phyloP scores from a whole-genome alignment of 352 stramenopile species.

The Phytophthora ohioensis region DNA sequence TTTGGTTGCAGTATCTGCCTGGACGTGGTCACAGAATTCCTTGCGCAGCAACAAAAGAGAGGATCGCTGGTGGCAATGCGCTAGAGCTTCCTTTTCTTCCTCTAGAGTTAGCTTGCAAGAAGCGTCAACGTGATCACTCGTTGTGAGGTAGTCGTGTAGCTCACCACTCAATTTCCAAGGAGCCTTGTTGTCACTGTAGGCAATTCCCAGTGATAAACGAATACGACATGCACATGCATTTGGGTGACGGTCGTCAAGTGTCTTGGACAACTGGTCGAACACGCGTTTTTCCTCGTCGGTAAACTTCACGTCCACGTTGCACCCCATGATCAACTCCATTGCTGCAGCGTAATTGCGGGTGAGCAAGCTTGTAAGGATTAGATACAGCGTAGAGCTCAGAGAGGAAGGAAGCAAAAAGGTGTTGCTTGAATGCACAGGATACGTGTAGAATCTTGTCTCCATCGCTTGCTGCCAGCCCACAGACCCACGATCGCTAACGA shows the following conservation, averaged over 20 bases:
- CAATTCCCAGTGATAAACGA: slow-evolving; percentile 84
- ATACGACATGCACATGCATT: slow-evolving; percentile 97
- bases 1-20: slow-evolving; percentile 26
- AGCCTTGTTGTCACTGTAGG: slow-evolving; percentile 93
- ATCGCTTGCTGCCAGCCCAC: slow-evolving; percentile 89
- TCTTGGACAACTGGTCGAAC: slow-evolving; percentile 96
- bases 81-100: slow-evolving; percentile 95
- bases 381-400: slow-evolving; percentile 97
- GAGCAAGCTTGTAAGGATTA: slow-evolving; percentile 98
- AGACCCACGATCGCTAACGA: slow-evolving; percentile 83
- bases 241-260: slow-evolving; percentile 95
- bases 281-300: slow-evolving; percentile 97
- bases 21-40: slow-evolving; percentile 65
- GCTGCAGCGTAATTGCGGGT: slow-evolving; percentile 94
- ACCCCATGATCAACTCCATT: slow-evolving; percentile 96
- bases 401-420: slow-evolving; percentile 96
- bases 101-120: slow-evolving; percentile 93
- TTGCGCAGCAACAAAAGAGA: slow-evolving; percentile 77
- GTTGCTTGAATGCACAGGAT: slow-evolving; percentile 97
- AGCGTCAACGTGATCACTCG: slow-evolving; percentile 92
- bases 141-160: slow-evolving; percentile 90
- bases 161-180: slow-evolving; percentile 86
- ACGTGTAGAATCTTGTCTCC: slow-evolving; percentile 96
- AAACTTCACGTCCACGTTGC: slow-evolving; percentile 96
- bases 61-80: slow-evolving; percentile 72